These are phyloP conservation scores for Daldinia sp. DNA, from an alignment of 2,329 filamentous ascomycete genomes.

Conservation along the genomic window DNA sequence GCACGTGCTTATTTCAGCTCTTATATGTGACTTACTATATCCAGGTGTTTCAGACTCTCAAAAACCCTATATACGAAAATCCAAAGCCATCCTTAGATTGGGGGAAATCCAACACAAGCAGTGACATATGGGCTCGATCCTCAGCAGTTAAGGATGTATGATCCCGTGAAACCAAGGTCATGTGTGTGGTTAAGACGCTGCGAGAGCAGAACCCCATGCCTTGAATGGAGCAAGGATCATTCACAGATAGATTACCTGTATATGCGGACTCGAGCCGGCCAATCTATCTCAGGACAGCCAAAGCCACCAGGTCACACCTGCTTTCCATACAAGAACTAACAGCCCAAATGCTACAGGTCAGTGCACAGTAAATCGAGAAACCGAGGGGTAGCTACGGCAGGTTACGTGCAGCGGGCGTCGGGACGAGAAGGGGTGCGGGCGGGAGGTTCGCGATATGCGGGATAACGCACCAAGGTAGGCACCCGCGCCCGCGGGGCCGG, in stretches of 20 bases:
- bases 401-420: constrained; percentile 27
- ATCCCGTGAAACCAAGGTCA: not conserved
- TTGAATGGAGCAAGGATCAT: not conserved
- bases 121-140: not conserved
- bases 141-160: not conserved
- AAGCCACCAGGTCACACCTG: not conserved
- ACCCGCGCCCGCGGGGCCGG: constrained; percentile 13
- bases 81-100: not conserved
- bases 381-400: not conserved
- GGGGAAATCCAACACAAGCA: not conserved
- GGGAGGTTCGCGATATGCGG: not conserved
- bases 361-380: too few species aligned
- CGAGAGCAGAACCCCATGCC: not conserved
- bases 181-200: not conserved
- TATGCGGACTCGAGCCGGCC: not conserved
- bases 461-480: not conserved
- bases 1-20: not conserved
- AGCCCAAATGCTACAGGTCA: not conserved
- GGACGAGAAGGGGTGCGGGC: not conserved
- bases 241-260: not conserved
- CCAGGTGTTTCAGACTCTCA: not conserved
- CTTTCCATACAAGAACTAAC: not conserved
- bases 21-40: not conserved
- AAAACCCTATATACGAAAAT: not conserved
- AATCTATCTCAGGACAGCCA: not conserved